Evolutionary conservation across 345 rosid species (phyloP).

Genomic region (Lumnitzera littorea): DNA sequence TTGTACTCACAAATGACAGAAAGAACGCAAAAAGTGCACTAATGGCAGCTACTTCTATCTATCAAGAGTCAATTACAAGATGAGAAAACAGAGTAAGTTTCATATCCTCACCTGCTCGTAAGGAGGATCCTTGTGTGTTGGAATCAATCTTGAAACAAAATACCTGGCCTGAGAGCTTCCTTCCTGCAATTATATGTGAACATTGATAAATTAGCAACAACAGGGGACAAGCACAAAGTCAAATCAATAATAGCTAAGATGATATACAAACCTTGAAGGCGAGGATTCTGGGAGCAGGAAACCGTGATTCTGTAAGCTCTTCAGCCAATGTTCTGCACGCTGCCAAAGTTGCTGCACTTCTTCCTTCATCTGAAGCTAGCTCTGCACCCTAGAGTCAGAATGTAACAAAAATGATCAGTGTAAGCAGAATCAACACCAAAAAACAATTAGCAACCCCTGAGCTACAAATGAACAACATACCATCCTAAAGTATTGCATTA

Average conservation of each 20-base stretch:
- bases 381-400: constrained; percentile 61
- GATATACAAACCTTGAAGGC: constrained; percentile 64
- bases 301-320: constrained; percentile 85
- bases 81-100: neutral
- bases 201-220: neutral
- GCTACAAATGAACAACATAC: no score
- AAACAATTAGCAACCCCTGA: no score
- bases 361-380: constrained; percentile 81
- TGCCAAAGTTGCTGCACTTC: constrained; percentile 83
- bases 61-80: neutral
- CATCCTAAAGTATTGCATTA: no score
- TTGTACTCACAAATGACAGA: no score
- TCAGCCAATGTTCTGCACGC: constrained; percentile 96
- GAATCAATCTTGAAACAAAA: constrained; percentile 84
- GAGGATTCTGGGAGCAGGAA: constrained; percentile 95
- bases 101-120: constrained; percentile 68
- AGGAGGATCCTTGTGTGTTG: constrained; percentile 98
- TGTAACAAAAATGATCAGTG: no score
- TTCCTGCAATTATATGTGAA: constrained; percentile 45
- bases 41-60: neutral
- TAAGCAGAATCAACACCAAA: no score
- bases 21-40: no score
- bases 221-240: no score
- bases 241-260: neutral
- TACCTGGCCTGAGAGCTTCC: constrained; percentile 95